Percentiles rank a stretch among this genome's conserved stretches.
These are phyloP conservation scores for Plectosphaerella plurivora DNA, from an alignment of 2,329 filamentous ascomycete genomes.

Conservation along the genomic window DNA sequence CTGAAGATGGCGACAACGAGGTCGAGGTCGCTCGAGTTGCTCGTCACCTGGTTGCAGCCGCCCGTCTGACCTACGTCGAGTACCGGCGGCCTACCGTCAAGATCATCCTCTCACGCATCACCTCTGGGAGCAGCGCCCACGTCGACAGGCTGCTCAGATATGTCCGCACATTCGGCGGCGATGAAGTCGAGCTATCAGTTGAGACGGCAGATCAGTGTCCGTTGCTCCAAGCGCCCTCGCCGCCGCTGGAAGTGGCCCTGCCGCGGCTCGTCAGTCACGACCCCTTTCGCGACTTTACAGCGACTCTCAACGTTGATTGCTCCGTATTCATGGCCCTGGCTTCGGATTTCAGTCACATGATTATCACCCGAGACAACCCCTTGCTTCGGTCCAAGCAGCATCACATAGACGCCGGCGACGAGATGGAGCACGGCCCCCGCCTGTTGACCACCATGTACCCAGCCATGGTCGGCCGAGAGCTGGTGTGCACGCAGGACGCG, in stretches of 20 bases:
- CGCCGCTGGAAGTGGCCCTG: constrained; percentile 20
- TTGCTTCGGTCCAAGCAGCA: constrained; percentile 24
- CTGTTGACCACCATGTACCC: constrained; percentile 24
- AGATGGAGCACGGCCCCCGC: constrained; percentile 13
- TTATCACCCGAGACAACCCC: constrained; percentile 17
- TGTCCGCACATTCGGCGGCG: constrained; percentile 20
- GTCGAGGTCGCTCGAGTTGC: constrained; percentile 21
- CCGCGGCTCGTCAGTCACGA: constrained; percentile 21
- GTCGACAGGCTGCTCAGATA: constrained; percentile 25
- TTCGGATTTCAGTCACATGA: constrained; percentile 32
- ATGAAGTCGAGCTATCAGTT: constrained; percentile 25
- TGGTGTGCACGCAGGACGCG: constrained; percentile 32
- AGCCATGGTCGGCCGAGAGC: constrained; percentile 21
- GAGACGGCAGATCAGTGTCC: constrained; percentile 17
- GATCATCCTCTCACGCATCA: constrained; percentile 27
- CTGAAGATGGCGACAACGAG: constrained; percentile 10
- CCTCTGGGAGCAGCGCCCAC: constrained; percentile 18
- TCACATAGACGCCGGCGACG: constrained; percentile 29
- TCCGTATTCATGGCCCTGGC: constrained; percentile 34
- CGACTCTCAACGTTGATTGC: constrained; percentile 34
- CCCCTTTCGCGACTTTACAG: constrained; percentile 25
- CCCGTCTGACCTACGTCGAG: constrained; percentile 27
- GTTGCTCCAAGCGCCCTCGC: constrained; percentile 17
- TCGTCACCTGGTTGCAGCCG: constrained; percentile 28
- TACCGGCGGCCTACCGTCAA: constrained; percentile 29